Conservation (phyloP, 2,329 filamentous ascomycete genomes). For the Apiospora marii region DNA sequence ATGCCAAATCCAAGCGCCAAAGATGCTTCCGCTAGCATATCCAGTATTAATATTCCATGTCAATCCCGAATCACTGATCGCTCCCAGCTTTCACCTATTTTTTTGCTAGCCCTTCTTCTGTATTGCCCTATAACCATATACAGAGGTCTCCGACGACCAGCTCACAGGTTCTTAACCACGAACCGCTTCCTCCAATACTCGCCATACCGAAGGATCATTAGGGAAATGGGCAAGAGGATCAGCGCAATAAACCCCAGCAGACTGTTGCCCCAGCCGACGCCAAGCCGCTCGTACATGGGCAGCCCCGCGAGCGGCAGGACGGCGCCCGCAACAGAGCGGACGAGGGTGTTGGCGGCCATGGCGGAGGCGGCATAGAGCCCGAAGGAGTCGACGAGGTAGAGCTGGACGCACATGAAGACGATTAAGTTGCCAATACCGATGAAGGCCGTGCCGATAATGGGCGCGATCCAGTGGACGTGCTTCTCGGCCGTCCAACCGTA, state of each 20-base stretch:
- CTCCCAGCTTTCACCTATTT: neutral
- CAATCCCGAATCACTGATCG: neutral
- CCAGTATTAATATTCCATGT: neutral
- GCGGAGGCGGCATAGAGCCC: conserved; percentile 62
- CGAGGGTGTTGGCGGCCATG: conserved; percentile 63
- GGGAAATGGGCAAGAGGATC: conserved; percentile 31
- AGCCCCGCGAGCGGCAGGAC: conserved; percentile 62
- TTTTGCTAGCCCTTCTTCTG: neutral
- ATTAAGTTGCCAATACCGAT: conserved; percentile 47
- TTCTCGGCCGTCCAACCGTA: conserved; percentile 59
- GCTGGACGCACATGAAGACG: conserved; percentile 36
- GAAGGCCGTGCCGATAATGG: conserved; percentile 53
- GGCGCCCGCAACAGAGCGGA: conserved; percentile 58
- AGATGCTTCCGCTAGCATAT: neutral
- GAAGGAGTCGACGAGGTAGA: conserved; percentile 65
- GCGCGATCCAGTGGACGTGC: conserved; percentile 56
- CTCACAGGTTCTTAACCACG: conserved; percentile 30
- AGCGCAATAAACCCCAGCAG: conserved; percentile 59
- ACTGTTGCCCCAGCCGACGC: conserved; percentile 66
- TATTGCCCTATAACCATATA: neutral
- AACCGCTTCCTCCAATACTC: conserved; percentile 29
- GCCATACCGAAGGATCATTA: conserved; percentile 33
- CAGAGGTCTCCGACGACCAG: neutral
- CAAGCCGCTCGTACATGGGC: conserved; percentile 58
- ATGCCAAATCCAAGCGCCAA: neutral